Evolutionary conservation across 2,329 filamentous ascomycete species (phyloP).

Genomic region (Ciborinia camelliae): DNA sequence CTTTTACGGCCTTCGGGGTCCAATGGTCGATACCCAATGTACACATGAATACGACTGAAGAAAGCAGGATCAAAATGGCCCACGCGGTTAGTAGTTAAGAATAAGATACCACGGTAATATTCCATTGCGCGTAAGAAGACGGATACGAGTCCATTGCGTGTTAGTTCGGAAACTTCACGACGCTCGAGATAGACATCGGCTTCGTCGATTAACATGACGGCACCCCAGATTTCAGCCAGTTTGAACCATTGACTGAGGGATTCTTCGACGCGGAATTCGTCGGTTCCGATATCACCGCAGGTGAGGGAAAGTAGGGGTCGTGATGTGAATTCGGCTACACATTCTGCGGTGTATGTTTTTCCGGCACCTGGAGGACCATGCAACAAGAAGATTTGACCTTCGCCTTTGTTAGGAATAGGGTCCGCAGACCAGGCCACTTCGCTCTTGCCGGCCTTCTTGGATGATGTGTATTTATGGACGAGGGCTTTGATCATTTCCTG

Average conservation of each 20-base stretch:
- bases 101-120: conserved; percentile 44
- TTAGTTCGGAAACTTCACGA: conserved; percentile 34
- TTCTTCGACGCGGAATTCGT: conserved; percentile 45
- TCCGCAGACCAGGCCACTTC: conserved; percentile 25
- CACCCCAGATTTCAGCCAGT: conserved; percentile 49
- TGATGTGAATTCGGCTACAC: conserved; percentile 30
- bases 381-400: conserved; percentile 30
- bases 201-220: conserved; percentile 51
- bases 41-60: conserved; percentile 40
- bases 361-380: conserved; percentile 29
- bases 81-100: conserved; percentile 45
- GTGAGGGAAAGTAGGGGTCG: conserved; percentile 37
- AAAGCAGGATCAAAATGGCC: conserved; percentile 42
- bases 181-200: conserved; percentile 49
- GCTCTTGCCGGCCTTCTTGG: conserved; percentile 10
- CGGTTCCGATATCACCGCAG: conserved; percentile 49
- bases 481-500: conserved; percentile 28
- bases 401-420: conserved; percentile 28
- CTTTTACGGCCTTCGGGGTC: conserved; percentile 28
- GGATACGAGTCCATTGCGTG: conserved; percentile 39
- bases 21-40: conserved; percentile 36
- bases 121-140: conserved; percentile 43
- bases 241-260: conserved; percentile 47
- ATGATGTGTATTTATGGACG: conserved; percentile 27
- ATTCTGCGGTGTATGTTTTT: conserved; percentile 31